phyloP scores from a whole-genome alignment of 2,329 filamentous ascomycete genomes.

The Coniella lustricola region DNA sequence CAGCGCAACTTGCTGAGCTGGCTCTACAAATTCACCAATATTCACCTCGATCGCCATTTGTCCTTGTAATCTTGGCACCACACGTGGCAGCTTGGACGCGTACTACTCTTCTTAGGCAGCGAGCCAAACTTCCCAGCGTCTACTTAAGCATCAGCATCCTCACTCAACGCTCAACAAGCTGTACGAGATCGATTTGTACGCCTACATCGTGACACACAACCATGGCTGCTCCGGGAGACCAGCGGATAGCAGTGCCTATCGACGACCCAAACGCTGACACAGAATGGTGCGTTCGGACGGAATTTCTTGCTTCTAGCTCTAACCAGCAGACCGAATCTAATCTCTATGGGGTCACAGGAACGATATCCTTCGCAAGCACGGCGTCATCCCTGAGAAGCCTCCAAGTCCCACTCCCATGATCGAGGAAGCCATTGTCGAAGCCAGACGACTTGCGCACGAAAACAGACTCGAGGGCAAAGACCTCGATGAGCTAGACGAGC shows the following conservation, averaged over 20 bases:
- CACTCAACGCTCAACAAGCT: neutral
- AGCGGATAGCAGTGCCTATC: slow-evolving; percentile 72
- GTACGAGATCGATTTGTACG: neutral
- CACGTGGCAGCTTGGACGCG: too few species aligned
- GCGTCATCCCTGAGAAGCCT: slow-evolving; percentile 94
- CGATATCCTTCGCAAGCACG: slow-evolving; percentile 94
- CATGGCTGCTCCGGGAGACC: slow-evolving; percentile 57
- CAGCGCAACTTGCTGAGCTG: too few species aligned
- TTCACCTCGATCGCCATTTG: too few species aligned
- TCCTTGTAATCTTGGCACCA: too few species aligned
- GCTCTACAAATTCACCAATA: too few species aligned
- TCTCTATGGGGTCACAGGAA: slow-evolving; percentile 57
- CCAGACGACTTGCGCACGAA: slow-evolving; percentile 75
- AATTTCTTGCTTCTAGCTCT: neutral
- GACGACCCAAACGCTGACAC: slow-evolving; percentile 96
- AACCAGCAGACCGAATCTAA: neutral
- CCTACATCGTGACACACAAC: slow-evolving; percentile 15
- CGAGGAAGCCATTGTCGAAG: slow-evolving; percentile 85
- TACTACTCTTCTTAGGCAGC: neutral
- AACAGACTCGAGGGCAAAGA: slow-evolving; percentile 92
- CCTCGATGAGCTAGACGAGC: slow-evolving; percentile 82
- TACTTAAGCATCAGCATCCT: neutral
- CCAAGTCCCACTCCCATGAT: slow-evolving; percentile 94
- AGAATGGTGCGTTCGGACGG: slow-evolving; percentile 63
- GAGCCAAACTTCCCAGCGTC: neutral